Conservation (phyloP, 805 yeast species). For the Saccharomyces eubayanus region DNA sequence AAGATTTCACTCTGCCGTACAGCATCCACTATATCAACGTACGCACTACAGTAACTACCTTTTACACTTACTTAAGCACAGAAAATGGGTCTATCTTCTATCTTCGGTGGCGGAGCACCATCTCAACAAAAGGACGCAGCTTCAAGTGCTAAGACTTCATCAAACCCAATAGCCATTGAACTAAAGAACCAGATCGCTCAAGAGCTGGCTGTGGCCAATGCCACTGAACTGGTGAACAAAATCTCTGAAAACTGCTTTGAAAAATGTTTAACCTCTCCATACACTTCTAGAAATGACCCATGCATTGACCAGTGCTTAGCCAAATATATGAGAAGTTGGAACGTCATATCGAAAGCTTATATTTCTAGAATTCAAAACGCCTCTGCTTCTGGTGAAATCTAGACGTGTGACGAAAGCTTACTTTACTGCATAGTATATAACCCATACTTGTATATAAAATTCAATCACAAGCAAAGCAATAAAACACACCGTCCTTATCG, state of each 20-base stretch:
- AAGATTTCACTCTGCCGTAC: neutral
- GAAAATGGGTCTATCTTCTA: constrained; percentile 26
- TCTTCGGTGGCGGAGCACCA: constrained; percentile 25
- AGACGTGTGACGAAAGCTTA: neutral
- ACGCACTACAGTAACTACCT: neutral
- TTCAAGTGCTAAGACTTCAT: constrained; percentile 11
- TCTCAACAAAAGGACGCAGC: constrained; percentile 19
- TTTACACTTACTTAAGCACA: neutral
- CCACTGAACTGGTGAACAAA: constrained; percentile 76
- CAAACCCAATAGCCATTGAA: constrained; percentile 48
- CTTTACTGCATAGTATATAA: constrained; percentile 1
- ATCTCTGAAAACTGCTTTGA: constrained; percentile 82
- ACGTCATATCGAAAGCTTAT: constrained; percentile 68
- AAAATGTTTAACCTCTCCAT: constrained; percentile 62
- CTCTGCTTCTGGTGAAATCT: constrained; percentile 28
- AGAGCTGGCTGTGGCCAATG: constrained; percentile 87
- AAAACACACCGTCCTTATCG: neutral
- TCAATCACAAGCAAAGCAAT: neutral
- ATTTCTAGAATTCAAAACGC: constrained; percentile 64
- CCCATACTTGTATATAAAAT: constrained; percentile 4
- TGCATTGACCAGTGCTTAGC: constrained; percentile 75
- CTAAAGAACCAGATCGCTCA: constrained; percentile 64
- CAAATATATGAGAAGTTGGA: constrained; percentile 90
- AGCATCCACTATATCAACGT: neutral
- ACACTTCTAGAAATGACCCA: constrained; percentile 44